Evolutionary conservation across 2,329 filamentous ascomycete species (phyloP).

Genomic region (Ambrosiella xylebori): DNA sequence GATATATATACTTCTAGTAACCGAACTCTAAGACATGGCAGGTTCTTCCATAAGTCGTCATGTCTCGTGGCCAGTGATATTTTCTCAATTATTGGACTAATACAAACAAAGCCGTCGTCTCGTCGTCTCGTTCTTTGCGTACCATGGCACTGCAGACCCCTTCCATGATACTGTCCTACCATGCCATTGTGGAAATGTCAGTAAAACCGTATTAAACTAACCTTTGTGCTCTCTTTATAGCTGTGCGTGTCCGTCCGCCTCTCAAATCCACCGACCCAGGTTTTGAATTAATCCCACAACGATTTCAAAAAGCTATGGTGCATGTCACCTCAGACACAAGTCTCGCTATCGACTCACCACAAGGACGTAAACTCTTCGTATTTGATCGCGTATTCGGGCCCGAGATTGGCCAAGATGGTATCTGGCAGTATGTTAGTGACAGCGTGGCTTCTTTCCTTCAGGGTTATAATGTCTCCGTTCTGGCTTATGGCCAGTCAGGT

Average conservation of each 20-base stretch:
- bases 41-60: not conserved
- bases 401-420: constrained; percentile 66
- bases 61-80: not conserved
- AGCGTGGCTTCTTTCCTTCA: constrained; percentile 81
- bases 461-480: constrained; percentile 93
- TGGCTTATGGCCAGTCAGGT: constrained; percentile 94
- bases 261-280: constrained; percentile 72
- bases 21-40: not conserved
- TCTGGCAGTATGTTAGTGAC: constrained; percentile 89
- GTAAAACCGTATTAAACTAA: not conserved
- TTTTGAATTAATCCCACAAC: constrained; percentile 85
- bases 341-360: constrained; percentile 73
- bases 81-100: not conserved
- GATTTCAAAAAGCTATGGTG: constrained; percentile 85
- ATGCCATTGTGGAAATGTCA: not conserved
- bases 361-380: constrained; percentile 86
- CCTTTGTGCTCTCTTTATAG: constrained; percentile 27
- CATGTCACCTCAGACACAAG: constrained; percentile 76
- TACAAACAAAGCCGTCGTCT: not conserved
- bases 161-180: not conserved
- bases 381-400: constrained; percentile 90
- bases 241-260: constrained; percentile 80
- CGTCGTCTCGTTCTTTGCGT: not conserved
- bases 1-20: no score
- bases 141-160: not conserved